Evolutionary conservation across 2,329 filamentous ascomycete species (phyloP).

Genomic region (Pseudogymnoascus sp.): DNA sequence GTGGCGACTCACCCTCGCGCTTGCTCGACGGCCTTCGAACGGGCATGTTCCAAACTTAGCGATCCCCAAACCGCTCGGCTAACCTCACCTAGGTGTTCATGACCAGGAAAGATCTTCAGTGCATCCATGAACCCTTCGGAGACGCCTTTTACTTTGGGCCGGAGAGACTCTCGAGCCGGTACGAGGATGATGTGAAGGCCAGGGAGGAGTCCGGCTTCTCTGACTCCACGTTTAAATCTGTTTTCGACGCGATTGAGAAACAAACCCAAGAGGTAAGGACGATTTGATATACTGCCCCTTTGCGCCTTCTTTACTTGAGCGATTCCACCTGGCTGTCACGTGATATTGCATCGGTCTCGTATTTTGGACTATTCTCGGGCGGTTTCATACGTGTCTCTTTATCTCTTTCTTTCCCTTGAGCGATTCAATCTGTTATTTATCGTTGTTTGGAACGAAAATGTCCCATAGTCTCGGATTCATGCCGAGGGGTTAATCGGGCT

Average conservation of each 20-base stretch:
- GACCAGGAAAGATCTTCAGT: slow-evolving; percentile 78
- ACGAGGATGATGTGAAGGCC: slow-evolving; percentile 54
- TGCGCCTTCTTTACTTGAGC: not conserved
- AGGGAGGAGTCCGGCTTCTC: slow-evolving; percentile 56
- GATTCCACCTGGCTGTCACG: not conserved
- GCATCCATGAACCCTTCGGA: slow-evolving; percentile 91
- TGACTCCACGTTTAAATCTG: slow-evolving; percentile 63
- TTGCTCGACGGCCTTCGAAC: slow-evolving; percentile 94
- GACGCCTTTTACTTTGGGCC: slow-evolving; percentile 96
- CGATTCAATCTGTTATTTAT: not conserved
- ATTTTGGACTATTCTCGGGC: not conserved
- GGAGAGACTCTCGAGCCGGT: slow-evolving; percentile 74
- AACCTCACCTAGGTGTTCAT: slow-evolving; percentile 71
- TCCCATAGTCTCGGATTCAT: not conserved
- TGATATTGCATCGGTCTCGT: not conserved
- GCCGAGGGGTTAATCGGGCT: not conserved
- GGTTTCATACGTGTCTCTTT: not conserved
- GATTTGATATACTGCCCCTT: not conserved
- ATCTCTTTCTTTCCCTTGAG: not conserved
- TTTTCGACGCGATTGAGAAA: slow-evolving; percentile 66
- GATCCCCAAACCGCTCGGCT: not conserved
- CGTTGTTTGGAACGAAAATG: not conserved
- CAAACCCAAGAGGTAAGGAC: slow-evolving; percentile 55
- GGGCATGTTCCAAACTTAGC: slow-evolving; percentile 45
- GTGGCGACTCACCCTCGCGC: slow-evolving; percentile 88